Conservation (phyloP, 192 early-diverging fungal genomes). For the Dimargaris verticillata region DNA sequence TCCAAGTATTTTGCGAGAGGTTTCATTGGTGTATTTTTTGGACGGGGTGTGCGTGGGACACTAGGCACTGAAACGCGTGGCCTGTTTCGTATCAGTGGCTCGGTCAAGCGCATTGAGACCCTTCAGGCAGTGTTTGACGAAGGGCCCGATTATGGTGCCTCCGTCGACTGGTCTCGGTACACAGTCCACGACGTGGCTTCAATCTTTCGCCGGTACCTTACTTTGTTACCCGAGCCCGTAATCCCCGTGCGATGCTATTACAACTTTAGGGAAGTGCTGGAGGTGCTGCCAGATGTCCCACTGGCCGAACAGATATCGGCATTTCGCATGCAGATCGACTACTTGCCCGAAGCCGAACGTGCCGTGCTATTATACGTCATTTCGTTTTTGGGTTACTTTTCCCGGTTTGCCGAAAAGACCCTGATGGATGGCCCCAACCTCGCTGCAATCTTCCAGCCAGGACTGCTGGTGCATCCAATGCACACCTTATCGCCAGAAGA, state of each 20-base stretch:
- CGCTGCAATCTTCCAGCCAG: conserved; percentile 58
- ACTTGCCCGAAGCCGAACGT: conserved; percentile 37
- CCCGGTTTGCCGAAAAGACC: conserved; percentile 27
- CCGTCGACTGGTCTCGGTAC: conserved; percentile 43
- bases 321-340: conserved; percentile 40
- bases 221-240: conserved; percentile 53
- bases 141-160: conserved; percentile 39
- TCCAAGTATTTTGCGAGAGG: neutral
- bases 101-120: conserved; percentile 50
- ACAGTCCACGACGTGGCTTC: conserved; percentile 68
- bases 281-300: neutral
- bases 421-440: conserved; percentile 58
- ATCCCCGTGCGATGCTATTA: conserved; percentile 48
- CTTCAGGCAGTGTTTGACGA: conserved; percentile 52
- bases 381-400: conserved; percentile 35
- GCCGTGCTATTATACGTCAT: conserved; percentile 53
- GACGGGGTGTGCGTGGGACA: neutral
- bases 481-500: conserved; percentile 53
- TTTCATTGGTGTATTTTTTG: neutral
- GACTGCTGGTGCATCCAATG: conserved; percentile 53
- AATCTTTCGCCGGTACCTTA: conserved; percentile 52
- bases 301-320: conserved; percentile 10
- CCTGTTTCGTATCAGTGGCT: conserved; percentile 59
- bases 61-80: conserved; percentile 40
- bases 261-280: conserved; percentile 40